Percentiles rank a stretch among this genome's conserved stretches.
Evolutionary conservation across 805 yeast genomes (phyloP).

Genomic region (Kazachstania psychrophila): DNA sequence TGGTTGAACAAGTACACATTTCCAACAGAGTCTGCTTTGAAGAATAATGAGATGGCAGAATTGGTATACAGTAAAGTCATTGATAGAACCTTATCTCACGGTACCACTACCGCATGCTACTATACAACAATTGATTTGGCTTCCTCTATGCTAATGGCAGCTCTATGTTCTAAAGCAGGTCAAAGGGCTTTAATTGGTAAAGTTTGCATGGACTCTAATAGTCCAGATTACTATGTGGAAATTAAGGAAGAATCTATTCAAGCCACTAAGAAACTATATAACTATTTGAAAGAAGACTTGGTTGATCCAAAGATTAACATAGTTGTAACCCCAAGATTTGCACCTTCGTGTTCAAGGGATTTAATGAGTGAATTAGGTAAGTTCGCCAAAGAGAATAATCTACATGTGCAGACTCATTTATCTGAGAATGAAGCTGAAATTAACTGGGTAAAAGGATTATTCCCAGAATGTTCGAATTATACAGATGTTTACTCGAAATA

Average conservation of each 20-base stretch:
- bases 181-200: slow-evolving; percentile 89
- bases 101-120: slow-evolving; percentile 89
- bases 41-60: slow-evolving; percentile 44
- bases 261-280: slow-evolving; percentile 48
- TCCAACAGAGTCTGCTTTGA: slow-evolving; percentile 70
- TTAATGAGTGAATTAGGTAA: slow-evolving; percentile 57
- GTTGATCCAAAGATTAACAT: slow-evolving; percentile 49
- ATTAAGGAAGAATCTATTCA: slow-evolving; percentile 43
- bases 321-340: slow-evolving; percentile 86
- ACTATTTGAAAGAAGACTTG: slow-evolving; percentile 50
- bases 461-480: slow-evolving; percentile 62
- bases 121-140: slow-evolving; percentile 79
- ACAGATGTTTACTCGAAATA: slow-evolving; percentile 68
- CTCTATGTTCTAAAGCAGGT: slow-evolving; percentile 53
- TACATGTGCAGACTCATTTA: slow-evolving; percentile 86
- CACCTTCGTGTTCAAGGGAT: slow-evolving; percentile 70
- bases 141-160: slow-evolving; percentile 70
- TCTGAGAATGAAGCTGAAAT: slow-evolving; percentile 74
- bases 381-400: slow-evolving; percentile 35
- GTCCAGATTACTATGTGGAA: slow-evolving; percentile 64
- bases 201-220: slow-evolving; percentile 85
- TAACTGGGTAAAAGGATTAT: slow-evolving; percentile 57
- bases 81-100: slow-evolving; percentile 58
- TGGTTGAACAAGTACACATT: slow-evolving; percentile 87
- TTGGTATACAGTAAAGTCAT: slow-evolving; percentile 60